Conservation (phyloP, 1,139 yeast species). For the Barnettozyma hawaiiensis region DNA sequence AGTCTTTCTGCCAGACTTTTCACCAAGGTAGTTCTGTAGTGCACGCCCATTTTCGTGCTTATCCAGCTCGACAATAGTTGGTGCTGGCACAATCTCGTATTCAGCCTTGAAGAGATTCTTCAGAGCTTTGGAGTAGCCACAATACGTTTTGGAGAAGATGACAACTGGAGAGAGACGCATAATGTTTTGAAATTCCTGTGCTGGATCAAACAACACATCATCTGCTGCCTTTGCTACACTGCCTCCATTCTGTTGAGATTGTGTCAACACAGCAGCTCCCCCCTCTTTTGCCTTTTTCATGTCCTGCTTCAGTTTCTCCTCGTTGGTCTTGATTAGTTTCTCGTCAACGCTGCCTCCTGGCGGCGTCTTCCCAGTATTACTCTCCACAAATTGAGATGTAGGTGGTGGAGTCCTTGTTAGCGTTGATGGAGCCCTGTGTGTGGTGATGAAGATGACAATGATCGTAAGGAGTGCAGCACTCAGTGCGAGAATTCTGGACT, state of each 20-base stretch:
- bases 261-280: neutral
- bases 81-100: constrained; percentile 69
- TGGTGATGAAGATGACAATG: constrained; percentile 17
- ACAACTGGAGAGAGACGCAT: constrained; percentile 63
- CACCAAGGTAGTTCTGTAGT: constrained; percentile 54
- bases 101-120: constrained; percentile 59
- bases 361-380: constrained; percentile 13
- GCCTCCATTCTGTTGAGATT: neutral
- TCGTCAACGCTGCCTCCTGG: constrained; percentile 18
- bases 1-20: constrained; percentile 55
- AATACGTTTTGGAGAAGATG: constrained; percentile 62
- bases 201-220: constrained; percentile 57
- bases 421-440: constrained; percentile 13
- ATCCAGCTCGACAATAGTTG: constrained; percentile 76
- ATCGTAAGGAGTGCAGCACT: constrained; percentile 22
- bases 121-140: constrained; percentile 70
- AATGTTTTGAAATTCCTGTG: constrained; percentile 52
- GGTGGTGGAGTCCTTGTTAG: constrained; percentile 1
- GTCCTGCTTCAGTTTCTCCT: constrained; percentile 19
- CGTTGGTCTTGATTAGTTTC: constrained; percentile 19
- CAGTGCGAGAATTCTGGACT: constrained; percentile 20
- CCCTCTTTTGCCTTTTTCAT: constrained; percentile 10
- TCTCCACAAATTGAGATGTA: constrained; percentile 11
- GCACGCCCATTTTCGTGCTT: constrained; percentile 60
- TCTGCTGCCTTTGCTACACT: neutral